phyloP scores from a whole-genome alignment of 192 early-diverging fungal genomes.

The Backusella parvicylindrica region DNA sequence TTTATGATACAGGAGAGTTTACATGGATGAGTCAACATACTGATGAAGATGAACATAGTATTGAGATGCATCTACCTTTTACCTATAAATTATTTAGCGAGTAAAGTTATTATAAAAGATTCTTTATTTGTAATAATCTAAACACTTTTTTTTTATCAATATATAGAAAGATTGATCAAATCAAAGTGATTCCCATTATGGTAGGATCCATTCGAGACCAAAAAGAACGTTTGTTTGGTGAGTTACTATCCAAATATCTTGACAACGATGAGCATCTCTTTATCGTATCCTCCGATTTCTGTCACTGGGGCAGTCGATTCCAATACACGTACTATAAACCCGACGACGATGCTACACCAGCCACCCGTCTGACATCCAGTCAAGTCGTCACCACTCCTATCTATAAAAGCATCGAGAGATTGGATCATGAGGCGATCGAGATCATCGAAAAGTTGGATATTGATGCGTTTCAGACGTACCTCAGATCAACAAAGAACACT shows the following conservation, averaged over 20 bases:
- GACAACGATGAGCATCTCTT: slow-evolving; percentile 69
- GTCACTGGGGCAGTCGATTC: slow-evolving; percentile 95
- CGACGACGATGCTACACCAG: slow-evolving; percentile 5
- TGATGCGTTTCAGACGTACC: slow-evolving; percentile 62
- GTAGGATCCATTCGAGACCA: slow-evolving; percentile 69
- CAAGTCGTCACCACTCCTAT: slow-evolving; percentile 49
- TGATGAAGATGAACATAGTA: slow-evolving; percentile 95
- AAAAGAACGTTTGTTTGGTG: slow-evolving; percentile 66
- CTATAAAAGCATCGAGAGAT: slow-evolving; percentile 67
- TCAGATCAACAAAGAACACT: slow-evolving; percentile 80
- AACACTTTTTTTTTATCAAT: not conserved
- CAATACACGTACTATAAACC: slow-evolving; percentile 66
- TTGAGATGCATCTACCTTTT: slow-evolving; percentile 97
- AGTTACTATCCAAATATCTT: slow-evolving; percentile 74
- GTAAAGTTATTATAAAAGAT: slow-evolving; percentile 28
- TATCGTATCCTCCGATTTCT: slow-evolving; percentile 96
- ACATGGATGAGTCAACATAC: slow-evolving; percentile 53
- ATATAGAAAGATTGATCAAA: slow-evolving; percentile 44
- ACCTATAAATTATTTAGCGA: slow-evolving; percentile 77
- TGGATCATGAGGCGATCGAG: slow-evolving; percentile 84
- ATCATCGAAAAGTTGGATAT: slow-evolving; percentile 64
- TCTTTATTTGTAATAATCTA: not conserved
- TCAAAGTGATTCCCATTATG: slow-evolving; percentile 85
- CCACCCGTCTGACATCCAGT: slow-evolving; percentile 3
- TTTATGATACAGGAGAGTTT: slow-evolving; percentile 67